These are phyloP conservation scores for Cystofilobasidium ferigula DNA, from an alignment of 768 basidiomycete species.

Conservation along the genomic window DNA sequence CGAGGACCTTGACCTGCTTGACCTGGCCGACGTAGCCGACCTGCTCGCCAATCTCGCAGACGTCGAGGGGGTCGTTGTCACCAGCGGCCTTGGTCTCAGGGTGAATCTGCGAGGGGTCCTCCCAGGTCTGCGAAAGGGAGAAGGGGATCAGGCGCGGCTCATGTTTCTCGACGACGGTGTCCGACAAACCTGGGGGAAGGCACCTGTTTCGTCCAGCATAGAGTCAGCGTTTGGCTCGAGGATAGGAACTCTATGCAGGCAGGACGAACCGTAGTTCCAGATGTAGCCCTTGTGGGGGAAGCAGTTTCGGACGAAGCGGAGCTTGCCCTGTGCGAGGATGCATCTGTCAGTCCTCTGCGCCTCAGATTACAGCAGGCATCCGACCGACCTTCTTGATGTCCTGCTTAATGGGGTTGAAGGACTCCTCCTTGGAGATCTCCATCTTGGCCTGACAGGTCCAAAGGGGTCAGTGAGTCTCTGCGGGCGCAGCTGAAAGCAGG, in stretches of 20 bases:
- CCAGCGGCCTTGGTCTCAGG: slow-evolving; percentile 97
- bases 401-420: slow-evolving; percentile 99
- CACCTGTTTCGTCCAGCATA: slow-evolving; percentile 44
- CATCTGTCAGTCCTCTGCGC: not conserved
- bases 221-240: too few species aligned
- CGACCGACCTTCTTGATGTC: slow-evolving; percentile 36
- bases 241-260: too few species aligned
- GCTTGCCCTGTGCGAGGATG: slow-evolving; percentile 53
- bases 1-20: slow-evolving; percentile 99
- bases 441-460: slow-evolving; percentile 65
- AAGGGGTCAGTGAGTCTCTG: not conserved
- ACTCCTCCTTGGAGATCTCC: slow-evolving; percentile 96
- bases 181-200: slow-evolving; percentile 96
- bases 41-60: slow-evolving; percentile 98
- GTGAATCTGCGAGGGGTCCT: slow-evolving; percentile 75
- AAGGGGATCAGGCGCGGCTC: too few species aligned
- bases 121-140: slow-evolving; percentile 76
- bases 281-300: slow-evolving; percentile 99
- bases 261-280: slow-evolving; percentile 69
- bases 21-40: slow-evolving; percentile 93
- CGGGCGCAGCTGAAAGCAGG: not conserved
- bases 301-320: slow-evolving; percentile 97
- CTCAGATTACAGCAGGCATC: not conserved
- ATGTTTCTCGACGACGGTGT: too few species aligned
- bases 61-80: slow-evolving; percentile 98